A percentile compares a stretch with the other conserved stretches of the same genome.
phyloP scores from a whole-genome alignment of 345 rosid species.

The Lepidium didymum region DNA sequence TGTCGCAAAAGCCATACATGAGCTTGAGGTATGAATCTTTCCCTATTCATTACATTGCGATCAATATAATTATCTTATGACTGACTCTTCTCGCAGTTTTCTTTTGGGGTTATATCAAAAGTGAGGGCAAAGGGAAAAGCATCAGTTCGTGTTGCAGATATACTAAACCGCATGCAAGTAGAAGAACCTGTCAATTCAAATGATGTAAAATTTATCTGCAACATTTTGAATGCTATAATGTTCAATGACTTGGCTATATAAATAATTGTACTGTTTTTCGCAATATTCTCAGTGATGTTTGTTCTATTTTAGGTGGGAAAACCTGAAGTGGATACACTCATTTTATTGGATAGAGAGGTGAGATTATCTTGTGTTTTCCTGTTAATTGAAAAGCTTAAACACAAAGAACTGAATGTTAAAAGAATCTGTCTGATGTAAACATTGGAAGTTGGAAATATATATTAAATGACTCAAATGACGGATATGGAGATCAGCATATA shows the following conservation, averaged over 20 bases:
- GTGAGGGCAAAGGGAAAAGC: conserved; percentile 94
- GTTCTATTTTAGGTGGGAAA: conserved; percentile 48
- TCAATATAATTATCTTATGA: conserved; percentile 1
- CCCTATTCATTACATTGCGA: not conserved
- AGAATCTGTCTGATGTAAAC: not conserved
- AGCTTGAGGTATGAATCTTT: conserved; percentile 67
- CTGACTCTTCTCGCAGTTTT: conserved; percentile 45
- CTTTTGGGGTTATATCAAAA: conserved; percentile 89
- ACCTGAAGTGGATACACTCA: conserved; percentile 81
- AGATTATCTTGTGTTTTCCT: not conserved
- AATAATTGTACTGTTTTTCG: not conserved
- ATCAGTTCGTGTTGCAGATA: conserved; percentile 85
- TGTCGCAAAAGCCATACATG: conserved; percentile 95
- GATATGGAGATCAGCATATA: not conserved
- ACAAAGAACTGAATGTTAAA: not conserved
- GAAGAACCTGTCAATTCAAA: conserved; percentile 81
- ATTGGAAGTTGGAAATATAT: not conserved
- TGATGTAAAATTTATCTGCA: conserved; percentile 48
- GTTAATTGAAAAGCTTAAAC: not conserved
- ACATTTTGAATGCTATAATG: conserved; percentile 1
- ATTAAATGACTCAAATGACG: not conserved
- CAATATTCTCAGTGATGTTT: conserved; percentile 10
- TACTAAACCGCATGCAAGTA: conserved; percentile 76
- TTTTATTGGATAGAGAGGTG: conserved; percentile 94
- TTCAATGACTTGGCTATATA: conserved; percentile 2